phyloP scores from a whole-genome alignment of 371 early-diverging fungal genomes.

The Mortierella polycephala region DNA sequence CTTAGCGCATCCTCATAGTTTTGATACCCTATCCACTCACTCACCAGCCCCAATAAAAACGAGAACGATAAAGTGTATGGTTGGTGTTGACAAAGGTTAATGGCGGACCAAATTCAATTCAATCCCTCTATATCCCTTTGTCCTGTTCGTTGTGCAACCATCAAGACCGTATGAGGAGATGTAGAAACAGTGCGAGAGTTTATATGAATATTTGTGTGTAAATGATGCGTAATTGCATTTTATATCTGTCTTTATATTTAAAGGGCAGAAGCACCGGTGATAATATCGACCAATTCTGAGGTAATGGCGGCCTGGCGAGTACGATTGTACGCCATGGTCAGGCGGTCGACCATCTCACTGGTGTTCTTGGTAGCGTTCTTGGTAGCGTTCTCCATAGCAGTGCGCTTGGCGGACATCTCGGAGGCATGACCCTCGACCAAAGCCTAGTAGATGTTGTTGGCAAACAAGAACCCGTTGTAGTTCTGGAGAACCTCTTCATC shows the following conservation, averaged over 20 bases:
- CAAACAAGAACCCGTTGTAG: conserved; percentile 93
- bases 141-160: too few relatives aligned
- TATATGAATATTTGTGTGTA: too few relatives aligned
- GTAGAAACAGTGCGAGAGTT: too few relatives aligned
- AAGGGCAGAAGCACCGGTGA: conserved; percentile 54
- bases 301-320: conserved; percentile 55
- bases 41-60: too few relatives aligned
- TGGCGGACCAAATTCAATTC: too few relatives aligned
- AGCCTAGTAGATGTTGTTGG: conserved; percentile 94
- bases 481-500: conserved; percentile 88
- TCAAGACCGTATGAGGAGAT: too few relatives aligned
- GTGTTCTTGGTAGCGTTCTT: conserved; percentile 92
- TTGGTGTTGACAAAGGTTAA: too few relatives aligned
- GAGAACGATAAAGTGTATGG: too few relatives aligned
- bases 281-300: conserved; percentile 56
- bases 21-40: too few relatives aligned
- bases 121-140: too few relatives aligned
- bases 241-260: conserved; percentile 20
- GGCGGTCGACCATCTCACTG: conserved; percentile 68
- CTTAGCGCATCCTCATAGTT: too few relatives aligned
- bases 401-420: conserved; percentile 97
- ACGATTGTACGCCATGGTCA: conserved; percentile 54
- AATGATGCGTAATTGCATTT: too few relatives aligned
- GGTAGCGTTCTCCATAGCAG: conserved; percentile 97
- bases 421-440: conserved; percentile 96